phyloP scores from a whole-genome alignment of 148 eudicot species.

The Vaccinium vitisidaea region DNA sequence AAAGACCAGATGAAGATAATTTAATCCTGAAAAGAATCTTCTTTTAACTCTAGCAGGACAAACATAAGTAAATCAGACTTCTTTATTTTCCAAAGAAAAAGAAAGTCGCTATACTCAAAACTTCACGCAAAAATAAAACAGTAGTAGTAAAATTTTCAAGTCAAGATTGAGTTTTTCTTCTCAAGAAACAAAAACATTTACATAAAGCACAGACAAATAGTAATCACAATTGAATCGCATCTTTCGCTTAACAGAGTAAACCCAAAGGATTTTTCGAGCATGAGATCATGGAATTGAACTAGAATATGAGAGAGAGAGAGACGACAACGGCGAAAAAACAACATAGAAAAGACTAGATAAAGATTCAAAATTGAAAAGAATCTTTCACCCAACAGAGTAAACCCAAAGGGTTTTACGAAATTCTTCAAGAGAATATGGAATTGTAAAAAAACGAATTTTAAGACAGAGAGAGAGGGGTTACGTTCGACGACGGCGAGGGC shows the following conservation, averaged over 20 bases:
- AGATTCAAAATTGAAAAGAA: too few species aligned
- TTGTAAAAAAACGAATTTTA: neutral
- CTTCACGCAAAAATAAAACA: neutral
- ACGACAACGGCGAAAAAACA: constrained; percentile 14
- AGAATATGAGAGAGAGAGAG: neutral
- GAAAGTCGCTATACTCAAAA: neutral
- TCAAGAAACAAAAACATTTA: neutral
- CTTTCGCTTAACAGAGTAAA: neutral
- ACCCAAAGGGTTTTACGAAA: neutral
- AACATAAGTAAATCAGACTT: neutral
- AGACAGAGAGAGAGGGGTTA: constrained; percentile 21
- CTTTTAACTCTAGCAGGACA: neutral
- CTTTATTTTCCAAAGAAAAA: neutral
- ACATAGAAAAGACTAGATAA: too few species aligned
- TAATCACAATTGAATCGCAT: neutral
- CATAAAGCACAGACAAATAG: neutral
- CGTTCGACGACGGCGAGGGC: constrained; percentile 49
- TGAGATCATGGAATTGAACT: neutral
- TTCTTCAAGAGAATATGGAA: neutral
- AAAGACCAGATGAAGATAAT: neutral
- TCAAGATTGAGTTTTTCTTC: neutral
- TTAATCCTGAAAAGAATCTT: neutral
- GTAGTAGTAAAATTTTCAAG: neutral
- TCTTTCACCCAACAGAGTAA: neutral
- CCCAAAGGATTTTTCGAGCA: neutral